Base-by-base conservation (phyloP, 106 monocot species). In the Apostasia shenzhenica region DNA sequence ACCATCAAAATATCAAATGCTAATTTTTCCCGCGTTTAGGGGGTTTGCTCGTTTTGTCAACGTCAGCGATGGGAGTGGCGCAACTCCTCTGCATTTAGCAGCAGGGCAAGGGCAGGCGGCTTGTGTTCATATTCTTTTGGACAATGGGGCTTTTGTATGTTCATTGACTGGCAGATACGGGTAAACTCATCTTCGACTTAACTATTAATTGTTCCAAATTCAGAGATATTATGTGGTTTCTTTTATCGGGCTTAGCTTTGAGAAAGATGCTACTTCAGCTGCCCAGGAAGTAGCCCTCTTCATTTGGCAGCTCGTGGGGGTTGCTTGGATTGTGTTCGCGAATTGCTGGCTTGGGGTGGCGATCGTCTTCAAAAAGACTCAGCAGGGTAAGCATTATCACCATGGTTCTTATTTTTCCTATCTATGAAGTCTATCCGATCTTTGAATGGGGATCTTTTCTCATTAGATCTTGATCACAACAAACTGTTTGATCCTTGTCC, bases 21-120 rank as follows among this genome's bases (percentile, higher is more conserved):
- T 26, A 26, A 39, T 4, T 59, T 59, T 40, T 40, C 40, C n/a
- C 1, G 4, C 55, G 12, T 60, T 48, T 74, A 93, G 93, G 93
- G 93, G 93, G 61, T 93, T 86, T 55, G 72, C 86, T 9, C 67
- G 86, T 26, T 93, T 89, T 75, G 93, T 93, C 14, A 93, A 89
- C 78, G 86, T 93, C 42, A 83, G 82, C 73, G 89, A 90, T 49
- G 86, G 74, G 39, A 76, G 69, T 7, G 89, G 89, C 1, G 89
- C 81, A 8, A 94, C 93, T 2, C 86, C 93, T 3, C 65, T 94
- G 72, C 89, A 94, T 57, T 86, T 89, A 12, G 86, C 89, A 9
- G 83, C 89, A 45, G 77, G 84, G 61, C 86, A 79, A 72, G 74
- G 82, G 13, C 57, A 75, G 46, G 59, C 76, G 0, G 75, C 80